Evolutionary conservation across 108 stramenopile genomes (phyloP), one percentile per base, ranked within the genome.

Genomic region (Aurantiochytrium sp.): DNA sequence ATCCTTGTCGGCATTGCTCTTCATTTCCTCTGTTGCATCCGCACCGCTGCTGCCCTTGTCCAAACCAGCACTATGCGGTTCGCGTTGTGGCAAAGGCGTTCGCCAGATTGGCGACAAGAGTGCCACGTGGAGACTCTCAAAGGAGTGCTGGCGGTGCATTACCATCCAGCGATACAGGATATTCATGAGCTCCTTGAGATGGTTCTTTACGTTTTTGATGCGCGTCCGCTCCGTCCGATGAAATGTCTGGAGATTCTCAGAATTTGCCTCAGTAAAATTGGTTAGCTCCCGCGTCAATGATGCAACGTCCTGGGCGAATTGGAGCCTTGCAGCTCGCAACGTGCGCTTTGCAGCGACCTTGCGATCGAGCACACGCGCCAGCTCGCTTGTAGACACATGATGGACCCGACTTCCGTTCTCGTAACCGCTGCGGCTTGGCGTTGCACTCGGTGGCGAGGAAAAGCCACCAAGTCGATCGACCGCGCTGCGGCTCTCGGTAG

Each of bases 251-350:
- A 83, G 45, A 28, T 53, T 83, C 10, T 53, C 10, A 6, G 76
- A 53, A 45, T 83, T 83, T 21, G 76, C 76, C n/a, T 83, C 51
- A 4, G 76, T 83, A 53, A 83, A 83, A 12, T 47, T 83, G 6
- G 49, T 83, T 1, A 83, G 23, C 28, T 83, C 76, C 6, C 76
- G 76, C 12, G 45, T 53, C 76, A 83, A 45, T 10, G 76, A 47
- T 43, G 76, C 76, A 12, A 83, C 76, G n/a, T 83, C 76, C 51
- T 83, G 76, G 49, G 76, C 76, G 4, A 83, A 83, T 2, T 83
- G 49, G 10, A 83, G 76, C 45, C 76, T 21, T 12, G 49, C 45
- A 6, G 76, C 45, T 28, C 51, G 3, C 49, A 83, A 4, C 16
- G 12, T 83, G 23, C 76, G 76, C 25, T 53, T 83, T 28, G 76